Base-by-base conservation (phyloP, 2,329 filamentous ascomycete species). In the Phaeosphaeria sp. region DNA sequence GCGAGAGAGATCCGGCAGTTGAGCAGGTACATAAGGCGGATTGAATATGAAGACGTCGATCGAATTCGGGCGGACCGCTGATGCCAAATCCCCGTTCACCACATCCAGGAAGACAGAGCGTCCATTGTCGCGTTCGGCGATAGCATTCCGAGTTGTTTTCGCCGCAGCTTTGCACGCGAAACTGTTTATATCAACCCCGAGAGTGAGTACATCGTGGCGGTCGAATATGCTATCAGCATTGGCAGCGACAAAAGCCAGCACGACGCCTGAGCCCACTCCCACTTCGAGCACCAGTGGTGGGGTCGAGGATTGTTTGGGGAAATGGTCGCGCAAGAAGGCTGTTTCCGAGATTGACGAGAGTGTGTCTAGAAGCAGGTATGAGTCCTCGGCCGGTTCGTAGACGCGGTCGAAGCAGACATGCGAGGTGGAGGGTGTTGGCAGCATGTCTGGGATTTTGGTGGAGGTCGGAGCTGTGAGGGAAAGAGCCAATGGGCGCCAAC, bases 381-480 rank as follows among this genome's bases (percentile, higher is more conserved):
- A 97, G 80, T 99, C 95, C 79, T 99, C 95, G 11, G 94, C 90
- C 36, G 95, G 95, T 74, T 97, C 93, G 79, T 99, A 99, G 67
- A 98, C 89, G 54, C 90, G 88, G 76, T 91, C 87, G 79, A 93
- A 96, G 53, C 90, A 87, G 58, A 98, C 91, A 80, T 99, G 95
- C 21, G 91, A 91, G 2, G 95, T 99, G 56, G 92, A 91, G 15
- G 95, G 95, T 1, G 95, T 99, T 9, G 94, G 93, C 25, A 99
- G 87, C 93, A 97, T 97, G 27, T 20, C 48, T 66, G 50, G 53
- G 21, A 49, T 55, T 51, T 61, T 60, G 57, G 49, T 58, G 44
- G 59, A 60, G 49, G 53, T 56, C 20, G 53, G 57, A 59, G 55
- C 25, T 61, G 57, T 61, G 24, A 47, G 57, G 49, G 54, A 57